Conservation (phyloP, 345 rosid species). For the Erucastrum elatum region DNA sequence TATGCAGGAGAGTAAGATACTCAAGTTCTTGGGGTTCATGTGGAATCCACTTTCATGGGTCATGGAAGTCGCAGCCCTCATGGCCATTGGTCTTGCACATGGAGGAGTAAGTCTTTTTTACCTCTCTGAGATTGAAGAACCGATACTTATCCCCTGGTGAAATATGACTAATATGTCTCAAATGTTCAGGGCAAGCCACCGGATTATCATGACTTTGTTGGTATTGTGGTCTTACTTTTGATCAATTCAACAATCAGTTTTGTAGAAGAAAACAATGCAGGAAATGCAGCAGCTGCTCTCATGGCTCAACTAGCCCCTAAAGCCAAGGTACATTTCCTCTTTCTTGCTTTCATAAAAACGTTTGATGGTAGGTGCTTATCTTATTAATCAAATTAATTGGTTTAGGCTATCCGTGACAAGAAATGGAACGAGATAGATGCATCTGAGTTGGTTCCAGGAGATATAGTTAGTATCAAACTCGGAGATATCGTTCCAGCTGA, state of each 20-base stretch:
- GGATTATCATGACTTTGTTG: conserved; percentile 62
- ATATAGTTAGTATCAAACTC: conserved; percentile 38
- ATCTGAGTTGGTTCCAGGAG: conserved; percentile 68
- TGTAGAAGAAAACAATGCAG: conserved; percentile 68
- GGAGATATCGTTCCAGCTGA: conserved; percentile 74
- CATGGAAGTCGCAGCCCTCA: conserved; percentile 69
- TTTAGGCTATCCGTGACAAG: conserved; percentile 51
- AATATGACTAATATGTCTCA: background rate
- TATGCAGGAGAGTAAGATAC: conserved; percentile 52
- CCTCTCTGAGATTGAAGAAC: background rate
- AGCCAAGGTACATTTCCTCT: conserved; percentile 28
- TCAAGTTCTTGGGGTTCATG: conserved; percentile 63
- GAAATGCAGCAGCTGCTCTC: conserved; percentile 70
- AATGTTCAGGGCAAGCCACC: conserved; percentile 51
- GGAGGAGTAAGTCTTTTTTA: conserved; percentile 50
- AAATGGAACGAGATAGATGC: conserved; percentile 75
- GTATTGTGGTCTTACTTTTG: conserved; percentile 49
- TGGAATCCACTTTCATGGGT: conserved; percentile 78
- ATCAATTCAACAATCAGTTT: conserved; percentile 67
- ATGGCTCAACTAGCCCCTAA: conserved; percentile 67
- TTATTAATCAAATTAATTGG: background rate
- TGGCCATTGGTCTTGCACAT: conserved; percentile 64
- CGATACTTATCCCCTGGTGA: background rate
- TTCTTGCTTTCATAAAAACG: background rate
- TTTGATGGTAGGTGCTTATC: background rate